Evolutionary conservation across 2,329 filamentous ascomycete genomes (phyloP).

Genomic region (Exophiala mesophila): DNA sequence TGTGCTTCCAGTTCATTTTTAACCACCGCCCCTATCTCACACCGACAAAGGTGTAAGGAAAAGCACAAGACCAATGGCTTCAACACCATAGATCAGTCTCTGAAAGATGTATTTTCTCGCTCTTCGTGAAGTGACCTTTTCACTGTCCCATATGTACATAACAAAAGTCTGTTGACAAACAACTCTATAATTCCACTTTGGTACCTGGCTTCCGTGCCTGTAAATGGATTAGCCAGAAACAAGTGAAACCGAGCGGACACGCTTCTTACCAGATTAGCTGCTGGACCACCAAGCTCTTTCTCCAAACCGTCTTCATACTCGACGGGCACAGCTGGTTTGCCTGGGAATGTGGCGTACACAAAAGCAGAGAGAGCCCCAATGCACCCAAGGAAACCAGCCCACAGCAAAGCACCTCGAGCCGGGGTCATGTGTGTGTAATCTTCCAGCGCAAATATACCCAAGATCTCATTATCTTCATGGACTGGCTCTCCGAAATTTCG

Average conservation of each 20-base stretch:
- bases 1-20: too few species aligned
- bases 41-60: too few species aligned
- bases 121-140: too few species aligned
- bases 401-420: constrained; percentile 63
- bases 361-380: constrained; percentile 62
- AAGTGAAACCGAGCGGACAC: too few species aligned
- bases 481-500: constrained; percentile 95
- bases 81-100: too few species aligned
- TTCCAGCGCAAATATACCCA: constrained; percentile 83
- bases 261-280: constrained; percentile 63
- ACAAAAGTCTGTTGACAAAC: too few species aligned
- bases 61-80: too few species aligned
- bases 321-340: constrained; percentile 63
- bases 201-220: constrained; percentile 9
- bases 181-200: constrained; percentile 5
- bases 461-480: constrained; percentile 91
- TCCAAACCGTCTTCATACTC: constrained; percentile 67
- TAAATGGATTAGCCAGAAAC: too few species aligned
- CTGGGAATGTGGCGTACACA: constrained; percentile 67
- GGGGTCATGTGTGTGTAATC: constrained; percentile 81
- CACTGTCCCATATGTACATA: too few species aligned
- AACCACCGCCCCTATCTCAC: too few species aligned
- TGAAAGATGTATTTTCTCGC: too few species aligned
- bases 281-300: constrained; percentile 67
- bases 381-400: constrained; percentile 61